Conservation (phyloP, 1,284 basidiomycete genomes). For the Trametes hirsuta region DNA sequence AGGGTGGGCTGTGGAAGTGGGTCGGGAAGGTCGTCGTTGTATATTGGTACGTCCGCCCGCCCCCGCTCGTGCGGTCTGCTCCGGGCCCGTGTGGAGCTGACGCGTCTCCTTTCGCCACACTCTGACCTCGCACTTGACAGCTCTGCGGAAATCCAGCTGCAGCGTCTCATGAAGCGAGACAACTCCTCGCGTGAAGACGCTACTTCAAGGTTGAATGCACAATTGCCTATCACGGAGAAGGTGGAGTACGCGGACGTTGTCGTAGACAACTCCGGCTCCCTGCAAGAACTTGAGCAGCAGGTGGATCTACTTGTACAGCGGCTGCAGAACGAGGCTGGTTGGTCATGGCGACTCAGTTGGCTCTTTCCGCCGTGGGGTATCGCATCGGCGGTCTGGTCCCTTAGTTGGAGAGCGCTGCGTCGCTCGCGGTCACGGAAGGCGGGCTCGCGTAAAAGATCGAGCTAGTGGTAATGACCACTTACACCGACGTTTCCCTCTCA, state of each 20-base stretch:
- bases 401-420: constrained; percentile 36
- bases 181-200: constrained; percentile 65
- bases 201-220: constrained; percentile 74
- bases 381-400: constrained; percentile 40
- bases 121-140: not conserved
- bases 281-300: constrained; percentile 69
- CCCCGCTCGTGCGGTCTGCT: not conserved
- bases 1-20: constrained; percentile 86
- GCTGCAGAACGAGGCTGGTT: constrained; percentile 59
- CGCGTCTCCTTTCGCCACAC: not conserved
- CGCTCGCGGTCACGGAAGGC: constrained; percentile 17
- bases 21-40: constrained; percentile 88
- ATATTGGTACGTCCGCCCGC: constrained; percentile 67
- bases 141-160: constrained; percentile 61
- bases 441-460: constrained; percentile 10
- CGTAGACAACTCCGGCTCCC: constrained; percentile 86
- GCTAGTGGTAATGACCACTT: not conserved
- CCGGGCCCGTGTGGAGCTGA: not conserved
- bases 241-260: constrained; percentile 84
- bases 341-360: constrained; percentile 79
- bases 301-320: constrained; percentile 66
- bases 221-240: constrained; percentile 83
- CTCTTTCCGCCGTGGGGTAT: constrained; percentile 79
- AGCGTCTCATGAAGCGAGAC: constrained; percentile 77
- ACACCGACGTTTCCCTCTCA: not conserved